phyloP scores from a whole-genome alignment of 108 stramenopile species.

The Schizochytrium sp. region DNA sequence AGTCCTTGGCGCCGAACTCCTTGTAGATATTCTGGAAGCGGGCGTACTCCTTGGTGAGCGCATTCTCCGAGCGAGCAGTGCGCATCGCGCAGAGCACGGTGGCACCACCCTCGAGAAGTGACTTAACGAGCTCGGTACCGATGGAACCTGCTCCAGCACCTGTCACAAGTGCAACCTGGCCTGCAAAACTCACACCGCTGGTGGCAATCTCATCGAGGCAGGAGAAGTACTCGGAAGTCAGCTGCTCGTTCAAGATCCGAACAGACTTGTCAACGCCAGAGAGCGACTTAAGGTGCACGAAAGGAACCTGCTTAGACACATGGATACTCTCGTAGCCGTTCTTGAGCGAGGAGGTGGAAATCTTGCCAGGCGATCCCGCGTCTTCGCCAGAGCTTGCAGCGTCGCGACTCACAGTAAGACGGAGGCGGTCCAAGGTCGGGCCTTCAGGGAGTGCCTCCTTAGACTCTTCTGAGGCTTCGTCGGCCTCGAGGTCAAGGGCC shows the following conservation, averaged over 20 bases:
- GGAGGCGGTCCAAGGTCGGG: conserved; percentile 36
- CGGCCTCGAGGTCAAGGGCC: not conserved
- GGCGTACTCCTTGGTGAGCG: conserved; percentile 43
- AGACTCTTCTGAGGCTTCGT: not conserved
- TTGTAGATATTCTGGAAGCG: conserved; percentile 59
- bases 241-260: conserved; percentile 57
- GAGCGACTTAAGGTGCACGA: conserved; percentile 49
- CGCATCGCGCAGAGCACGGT: conserved; percentile 35
- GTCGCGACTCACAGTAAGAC: not conserved
- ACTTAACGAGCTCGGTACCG: conserved; percentile 53
- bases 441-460: conserved; percentile 20
- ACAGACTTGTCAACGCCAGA: conserved; percentile 58
- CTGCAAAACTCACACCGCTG: conserved; percentile 59
- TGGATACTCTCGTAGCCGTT: conserved; percentile 57
- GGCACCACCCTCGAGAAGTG: conserved; percentile 61
- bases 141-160: conserved; percentile 62
- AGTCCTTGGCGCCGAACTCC: conserved; percentile 62
- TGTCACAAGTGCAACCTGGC: conserved; percentile 52
- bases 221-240: conserved; percentile 46
- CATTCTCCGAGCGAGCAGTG: conserved; percentile 11
- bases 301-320: conserved; percentile 43
- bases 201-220: not conserved
- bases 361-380: not conserved
- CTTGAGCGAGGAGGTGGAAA: not conserved
- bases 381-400: not conserved